Percentiles rank a stretch among this genome's conserved stretches.
These are phyloP conservation scores for Malus hybrid DNA, from an alignment of 331 rosid species.

Conservation along the genomic window DNA sequence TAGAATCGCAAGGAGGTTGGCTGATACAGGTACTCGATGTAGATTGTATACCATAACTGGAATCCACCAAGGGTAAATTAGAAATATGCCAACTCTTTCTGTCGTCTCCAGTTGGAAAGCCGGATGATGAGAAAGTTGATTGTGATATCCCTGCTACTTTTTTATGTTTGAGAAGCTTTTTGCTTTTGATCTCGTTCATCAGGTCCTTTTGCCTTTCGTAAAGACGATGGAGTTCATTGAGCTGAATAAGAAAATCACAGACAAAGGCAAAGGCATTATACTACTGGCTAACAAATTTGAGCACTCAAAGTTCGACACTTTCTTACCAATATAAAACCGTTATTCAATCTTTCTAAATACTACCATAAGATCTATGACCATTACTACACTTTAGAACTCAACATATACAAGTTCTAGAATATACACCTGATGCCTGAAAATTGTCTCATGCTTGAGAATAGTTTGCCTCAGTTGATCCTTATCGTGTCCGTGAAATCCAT, in stretches of 20 bases:
- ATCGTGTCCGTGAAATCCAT: slow-evolving; percentile 19
- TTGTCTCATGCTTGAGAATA: slow-evolving; percentile 41
- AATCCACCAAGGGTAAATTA: slow-evolving; percentile 13
- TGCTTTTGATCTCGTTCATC: slow-evolving; percentile 26
- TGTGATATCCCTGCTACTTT: slow-evolving; percentile 14
- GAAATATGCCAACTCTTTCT: slow-evolving; percentile 13
- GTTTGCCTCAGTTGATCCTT: slow-evolving; percentile 34
- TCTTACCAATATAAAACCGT: neutral
- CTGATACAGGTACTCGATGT: slow-evolving; percentile 12
- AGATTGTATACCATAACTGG: slow-evolving; percentile 9
- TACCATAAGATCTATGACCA: neutral
- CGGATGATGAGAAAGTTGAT: slow-evolving; percentile 14
- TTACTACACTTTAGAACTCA: neutral
- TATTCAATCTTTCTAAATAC: neutral
- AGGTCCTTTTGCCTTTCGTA: slow-evolving; percentile 41
- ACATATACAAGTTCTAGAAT: neutral
- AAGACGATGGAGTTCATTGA: slow-evolving; percentile 42
- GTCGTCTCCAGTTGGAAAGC: slow-evolving; percentile 18
- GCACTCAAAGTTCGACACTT: neutral
- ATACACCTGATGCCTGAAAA: slow-evolving; percentile 42
- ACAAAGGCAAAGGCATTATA: neutral
- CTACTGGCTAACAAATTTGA: neutral
- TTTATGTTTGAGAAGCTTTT: slow-evolving; percentile 4
- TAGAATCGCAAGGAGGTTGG: slow-evolving; percentile 11
- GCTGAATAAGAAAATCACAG: slow-evolving; percentile 21